These are phyloP conservation scores for Fabrea salina DNA, from an alignment of 169 alveolate species.

Conservation along the genomic window DNA sequence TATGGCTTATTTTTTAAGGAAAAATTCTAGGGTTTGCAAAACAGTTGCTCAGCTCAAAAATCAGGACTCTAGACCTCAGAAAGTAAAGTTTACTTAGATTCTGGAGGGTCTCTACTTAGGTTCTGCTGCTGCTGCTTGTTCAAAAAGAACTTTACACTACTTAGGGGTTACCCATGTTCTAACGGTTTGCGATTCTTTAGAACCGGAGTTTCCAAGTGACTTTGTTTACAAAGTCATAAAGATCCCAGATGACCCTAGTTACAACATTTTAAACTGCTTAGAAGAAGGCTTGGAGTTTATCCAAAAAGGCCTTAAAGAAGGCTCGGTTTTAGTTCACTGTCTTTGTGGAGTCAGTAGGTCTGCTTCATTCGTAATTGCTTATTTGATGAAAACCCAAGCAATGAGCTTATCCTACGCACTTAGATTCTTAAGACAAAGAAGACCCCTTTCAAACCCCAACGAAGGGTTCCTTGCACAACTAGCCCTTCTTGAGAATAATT, in stretches of 20 bases:
- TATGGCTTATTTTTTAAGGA: neutral
- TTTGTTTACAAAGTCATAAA: no score
- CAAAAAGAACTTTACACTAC: no score
- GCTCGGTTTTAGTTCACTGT: conserved; percentile 76
- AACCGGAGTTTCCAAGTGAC: no score
- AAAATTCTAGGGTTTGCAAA: no score
- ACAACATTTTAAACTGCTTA: conserved; percentile 19
- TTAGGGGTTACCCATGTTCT: no score
- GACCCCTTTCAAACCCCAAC: neutral
- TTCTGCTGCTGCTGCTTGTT: no score
- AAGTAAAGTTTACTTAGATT: no score
- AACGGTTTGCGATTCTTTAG: no score
- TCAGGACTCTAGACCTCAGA: no score
- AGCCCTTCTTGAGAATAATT: neutral
- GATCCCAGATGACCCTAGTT: neutral
- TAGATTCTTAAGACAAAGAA: neutral
- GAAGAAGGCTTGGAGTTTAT: conserved; percentile 32
- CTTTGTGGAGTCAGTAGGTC: conserved; percentile 74
- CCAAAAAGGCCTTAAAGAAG: conserved; percentile 13
- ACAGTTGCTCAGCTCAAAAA: no score
- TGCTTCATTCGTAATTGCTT: conserved; percentile 72
- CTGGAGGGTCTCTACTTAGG: no score
- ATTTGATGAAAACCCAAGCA: conserved; percentile 51
- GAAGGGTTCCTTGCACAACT: neutral
- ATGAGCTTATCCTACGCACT: neutral